A percentile compares a stretch with the other conserved stretches of the same genome.
phyloP scores from a whole-genome alignment of 2,329 filamentous ascomycete genomes.

The Hymenoscyphus infarciens region DNA sequence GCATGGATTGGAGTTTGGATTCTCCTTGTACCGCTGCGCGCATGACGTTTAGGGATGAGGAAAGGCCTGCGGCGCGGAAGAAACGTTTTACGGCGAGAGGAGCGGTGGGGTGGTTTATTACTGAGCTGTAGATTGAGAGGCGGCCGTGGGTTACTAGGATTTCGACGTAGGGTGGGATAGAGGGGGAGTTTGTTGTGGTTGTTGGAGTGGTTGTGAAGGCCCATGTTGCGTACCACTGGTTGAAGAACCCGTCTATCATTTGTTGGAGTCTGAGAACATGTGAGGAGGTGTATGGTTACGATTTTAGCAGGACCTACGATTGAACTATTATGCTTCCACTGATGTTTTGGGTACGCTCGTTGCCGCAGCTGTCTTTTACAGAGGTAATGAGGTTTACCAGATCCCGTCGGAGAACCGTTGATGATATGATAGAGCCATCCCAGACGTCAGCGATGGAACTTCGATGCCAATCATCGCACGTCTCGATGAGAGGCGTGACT shows the following conservation, averaged over 20 bases:
- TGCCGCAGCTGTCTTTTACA: constrained; percentile 58
- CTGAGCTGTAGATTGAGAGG: constrained; percentile 69
- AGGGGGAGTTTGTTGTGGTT: constrained; percentile 28
- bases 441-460: constrained; percentile 60
- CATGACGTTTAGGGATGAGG: constrained; percentile 71
- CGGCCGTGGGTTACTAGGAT: constrained; percentile 71
- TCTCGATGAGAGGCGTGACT: constrained; percentile 60
- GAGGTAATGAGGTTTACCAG: constrained; percentile 57
- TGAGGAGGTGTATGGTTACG: background rate
- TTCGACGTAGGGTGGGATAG: constrained; percentile 69
- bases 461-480: constrained; percentile 67
- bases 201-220: constrained; percentile 42
- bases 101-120: constrained; percentile 71
- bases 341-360: constrained; percentile 46
- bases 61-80: constrained; percentile 68
- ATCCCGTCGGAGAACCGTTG: constrained; percentile 65
- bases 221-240: constrained; percentile 63
- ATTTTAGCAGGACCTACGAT: constrained; percentile 39
- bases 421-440: constrained; percentile 68
- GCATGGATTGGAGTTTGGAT: constrained; percentile 67
- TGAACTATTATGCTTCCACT: constrained; percentile 52
- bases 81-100: constrained; percentile 68
- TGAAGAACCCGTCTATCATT: constrained; percentile 63
- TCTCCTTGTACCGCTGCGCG: constrained; percentile 71
- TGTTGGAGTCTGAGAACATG: constrained; percentile 46